Base-by-base conservation (phyloP, 2,329 filamentous ascomycete genomes). In the Exophiala sp. region DNA sequence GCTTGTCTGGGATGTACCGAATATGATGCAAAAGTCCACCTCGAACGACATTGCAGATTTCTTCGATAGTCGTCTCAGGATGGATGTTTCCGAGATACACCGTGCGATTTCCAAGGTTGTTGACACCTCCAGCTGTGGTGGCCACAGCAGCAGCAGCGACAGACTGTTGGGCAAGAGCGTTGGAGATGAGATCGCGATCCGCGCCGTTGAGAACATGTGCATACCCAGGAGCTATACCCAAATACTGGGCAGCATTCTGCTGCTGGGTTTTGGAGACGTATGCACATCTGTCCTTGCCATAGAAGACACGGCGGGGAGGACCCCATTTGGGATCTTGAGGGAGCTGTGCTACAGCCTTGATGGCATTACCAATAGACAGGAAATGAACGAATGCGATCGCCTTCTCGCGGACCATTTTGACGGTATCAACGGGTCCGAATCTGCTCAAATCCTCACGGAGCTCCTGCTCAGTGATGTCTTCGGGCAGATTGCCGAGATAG, bases 231-330 rank as follows among this genome's bases (percentile, higher is more conserved):
- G 94, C 91, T 66, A 99, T 99, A 51, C 94, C 94, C 20, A 99
- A 82, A 70, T 97, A 99, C 73, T 99, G 94, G 33, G 94, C 94
- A 6, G 94, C 94, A 66, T 99, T 99, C 74, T 99, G 94, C 76
- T 99, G 94, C 75, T 99, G 94, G 0, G 94, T 99, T 82, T 99
- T 99, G 55, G 94, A 99, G 48, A 99, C 92, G 66, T 99, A 99
- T 14, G 94, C 94, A 68, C 94, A 99, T 58, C 94, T 85, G 71
- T 99, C 94, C 78, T 99, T 99, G 72, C 94, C 94, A 66, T 99
- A 99, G 80, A 96, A 97, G 9, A 99, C 94, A 49, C 94, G 88
- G 62, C 91, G 88, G 48, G 94, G 94, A 7, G 91, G 83, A 72
- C 96, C 91, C 94, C 94, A 99, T 75, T 96, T 96, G 35, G 88